Evolutionary conservation across 2,329 filamentous ascomycete species (phyloP).

Genomic region (Pseudogymnoascus sp.): DNA sequence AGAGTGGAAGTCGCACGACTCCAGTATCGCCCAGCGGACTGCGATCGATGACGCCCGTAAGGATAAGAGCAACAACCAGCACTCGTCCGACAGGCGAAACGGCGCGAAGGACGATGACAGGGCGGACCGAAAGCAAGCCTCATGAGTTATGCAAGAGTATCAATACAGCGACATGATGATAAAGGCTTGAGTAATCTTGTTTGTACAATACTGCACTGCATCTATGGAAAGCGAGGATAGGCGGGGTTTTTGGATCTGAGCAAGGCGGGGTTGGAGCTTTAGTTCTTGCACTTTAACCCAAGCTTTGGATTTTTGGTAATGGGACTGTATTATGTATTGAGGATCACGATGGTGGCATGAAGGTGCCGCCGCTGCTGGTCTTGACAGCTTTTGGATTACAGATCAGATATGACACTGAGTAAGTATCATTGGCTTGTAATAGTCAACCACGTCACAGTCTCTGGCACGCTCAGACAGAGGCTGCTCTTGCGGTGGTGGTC

Average conservation of each 20-base stretch:
- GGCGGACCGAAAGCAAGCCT: constrained; percentile 9
- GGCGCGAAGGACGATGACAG: constrained; percentile 17
- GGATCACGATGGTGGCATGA: not conserved
- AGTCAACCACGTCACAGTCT: not conserved
- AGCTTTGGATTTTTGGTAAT: constrained; percentile 3
- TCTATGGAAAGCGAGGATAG: constrained; percentile 8
- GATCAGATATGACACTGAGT: constrained; percentile 7
- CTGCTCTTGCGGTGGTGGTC: not conserved
- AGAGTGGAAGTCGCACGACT: constrained; percentile 92
- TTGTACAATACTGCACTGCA: constrained; percentile 9
- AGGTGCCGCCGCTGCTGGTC: not conserved
- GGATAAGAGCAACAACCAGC: constrained; percentile 57
- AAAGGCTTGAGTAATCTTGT: constrained; percentile 3
- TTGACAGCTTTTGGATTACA: constrained; percentile 2
- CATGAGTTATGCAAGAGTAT: constrained; percentile 8
- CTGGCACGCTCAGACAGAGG: constrained; percentile 3
- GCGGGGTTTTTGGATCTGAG: constrained; percentile 8
- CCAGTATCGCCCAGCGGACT: constrained; percentile 85
- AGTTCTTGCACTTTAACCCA: not conserved
- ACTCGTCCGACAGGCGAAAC: constrained; percentile 20
- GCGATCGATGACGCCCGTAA: constrained; percentile 87
- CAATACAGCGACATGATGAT: constrained; percentile 7
- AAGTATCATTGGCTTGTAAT: constrained; percentile 2
- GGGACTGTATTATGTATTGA: constrained; percentile 5
- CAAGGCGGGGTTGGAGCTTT: not conserved